Percentiles rank a stretch among this genome's conserved stretches.
Evolutionary conservation across 768 basidiomycete species (phyloP).

Genomic region (Suillus subalutaceus): DNA sequence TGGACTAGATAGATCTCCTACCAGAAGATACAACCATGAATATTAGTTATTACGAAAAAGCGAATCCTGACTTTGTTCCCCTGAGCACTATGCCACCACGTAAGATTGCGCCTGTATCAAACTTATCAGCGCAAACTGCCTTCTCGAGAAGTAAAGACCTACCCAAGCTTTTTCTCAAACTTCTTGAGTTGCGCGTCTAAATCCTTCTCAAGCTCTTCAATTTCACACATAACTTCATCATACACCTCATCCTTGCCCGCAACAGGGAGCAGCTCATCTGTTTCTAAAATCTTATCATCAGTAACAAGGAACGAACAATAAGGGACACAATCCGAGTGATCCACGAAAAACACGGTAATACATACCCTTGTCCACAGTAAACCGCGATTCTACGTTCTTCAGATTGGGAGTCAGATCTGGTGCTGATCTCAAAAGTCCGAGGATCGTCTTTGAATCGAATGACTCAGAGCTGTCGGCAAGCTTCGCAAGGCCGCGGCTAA

Average conservation of each 20-base stretch:
- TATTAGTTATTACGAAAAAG: background rate
- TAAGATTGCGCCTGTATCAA: conserved; percentile 48
- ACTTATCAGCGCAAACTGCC: conserved; percentile 22
- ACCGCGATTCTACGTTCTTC: conserved; percentile 75
- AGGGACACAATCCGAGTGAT: background rate
- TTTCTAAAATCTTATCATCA: conserved; percentile 40
- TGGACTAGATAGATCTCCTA: conserved; percentile 93
- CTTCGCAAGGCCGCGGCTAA: conserved; percentile 66
- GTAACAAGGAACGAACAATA: conserved; percentile 6
- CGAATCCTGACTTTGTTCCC: conserved; percentile 70
- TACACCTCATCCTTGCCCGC: conserved; percentile 87
- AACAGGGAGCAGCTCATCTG: conserved; percentile 74
- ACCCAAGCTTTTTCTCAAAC: conserved; percentile 73
- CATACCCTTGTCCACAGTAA: conserved; percentile 58
- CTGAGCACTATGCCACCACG: conserved; percentile 75
- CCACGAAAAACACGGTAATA: background rate
- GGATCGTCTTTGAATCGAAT: conserved; percentile 79
- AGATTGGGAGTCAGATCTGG: conserved; percentile 79
- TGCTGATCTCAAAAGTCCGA: conserved; percentile 73
- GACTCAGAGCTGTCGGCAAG: conserved; percentile 67
- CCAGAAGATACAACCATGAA: conserved; percentile 9
- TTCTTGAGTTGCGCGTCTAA: conserved; percentile 70
- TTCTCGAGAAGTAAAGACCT: conserved; percentile 12
- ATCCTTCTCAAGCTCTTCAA: conserved; percentile 66
- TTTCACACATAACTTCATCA: conserved; percentile 75